A percentile compares a stretch with the other conserved stretches of the same genome.
phyloP scores from a whole-genome alignment of 192 early-diverging fungal genomes.

The Phlyctochytrium arcticum region DNA sequence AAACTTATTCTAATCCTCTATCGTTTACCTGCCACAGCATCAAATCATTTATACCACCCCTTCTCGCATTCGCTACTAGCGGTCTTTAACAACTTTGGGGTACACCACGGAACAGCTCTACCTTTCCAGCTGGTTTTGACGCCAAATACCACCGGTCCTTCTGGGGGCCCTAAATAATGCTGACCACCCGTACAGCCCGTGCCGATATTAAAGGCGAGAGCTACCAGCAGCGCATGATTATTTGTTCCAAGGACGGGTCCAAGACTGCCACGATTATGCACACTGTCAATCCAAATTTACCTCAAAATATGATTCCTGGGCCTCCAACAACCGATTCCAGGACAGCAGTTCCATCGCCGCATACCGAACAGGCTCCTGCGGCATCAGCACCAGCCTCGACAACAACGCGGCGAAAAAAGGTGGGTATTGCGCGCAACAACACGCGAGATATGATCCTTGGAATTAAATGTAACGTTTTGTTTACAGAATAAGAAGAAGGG shows the following conservation, averaged over 20 bases:
- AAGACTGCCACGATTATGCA: slow-evolving; percentile 34
- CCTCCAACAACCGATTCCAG: no score
- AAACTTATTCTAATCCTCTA: no score
- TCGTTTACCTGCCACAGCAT: no score
- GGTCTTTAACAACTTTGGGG: no score
- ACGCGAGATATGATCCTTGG: neutral
- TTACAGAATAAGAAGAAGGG: slow-evolving; percentile 15
- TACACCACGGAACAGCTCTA: no score
- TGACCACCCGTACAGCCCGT: slow-evolving; percentile 27
- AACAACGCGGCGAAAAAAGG: neutral
- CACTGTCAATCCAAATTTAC: slow-evolving; percentile 16
- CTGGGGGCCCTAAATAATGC: slow-evolving; percentile 25
- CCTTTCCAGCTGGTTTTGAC: no score
- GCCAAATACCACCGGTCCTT: no score
- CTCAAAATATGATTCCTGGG: neutral
- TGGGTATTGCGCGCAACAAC: neutral
- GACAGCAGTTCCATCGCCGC: no score
- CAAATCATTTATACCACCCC: no score
- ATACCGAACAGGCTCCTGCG: no score
- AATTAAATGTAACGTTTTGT: neutral
- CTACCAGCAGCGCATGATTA: slow-evolving; percentile 34
- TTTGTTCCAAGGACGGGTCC: slow-evolving; percentile 34
- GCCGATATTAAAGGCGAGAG: slow-evolving; percentile 21
- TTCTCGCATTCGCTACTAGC: no score
- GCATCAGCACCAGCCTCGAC: neutral